Percentiles rank a stretch among this genome's conserved stretches.
Evolutionary conservation across 1,284 basidiomycete genomes (phyloP).

Genomic region (Leccinum griseonigrum): DNA sequence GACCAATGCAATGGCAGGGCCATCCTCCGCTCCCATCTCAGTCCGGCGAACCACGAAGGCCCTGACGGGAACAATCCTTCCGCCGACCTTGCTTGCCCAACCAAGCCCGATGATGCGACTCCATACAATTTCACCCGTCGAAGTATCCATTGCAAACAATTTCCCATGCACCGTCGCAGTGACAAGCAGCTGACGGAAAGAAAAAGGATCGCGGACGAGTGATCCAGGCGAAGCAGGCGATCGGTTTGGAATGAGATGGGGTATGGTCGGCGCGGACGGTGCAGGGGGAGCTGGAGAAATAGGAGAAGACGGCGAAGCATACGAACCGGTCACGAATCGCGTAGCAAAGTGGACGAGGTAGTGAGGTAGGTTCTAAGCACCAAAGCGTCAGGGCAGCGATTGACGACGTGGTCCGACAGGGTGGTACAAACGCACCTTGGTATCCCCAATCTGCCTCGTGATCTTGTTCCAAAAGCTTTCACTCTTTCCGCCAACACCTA

Average conservation of each 20-base stretch:
- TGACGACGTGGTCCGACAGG: background rate
- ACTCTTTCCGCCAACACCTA: constrained; percentile 10
- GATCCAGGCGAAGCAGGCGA: constrained; percentile 33
- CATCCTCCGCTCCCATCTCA: background rate
- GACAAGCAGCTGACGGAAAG: constrained; percentile 84
- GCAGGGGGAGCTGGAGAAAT: constrained; percentile 31
- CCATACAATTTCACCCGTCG: constrained; percentile 77
- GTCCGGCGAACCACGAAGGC: constrained; percentile 33
- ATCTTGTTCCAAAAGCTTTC: constrained; percentile 59
- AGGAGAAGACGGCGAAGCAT: constrained; percentile 37
- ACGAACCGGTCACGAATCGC: constrained; percentile 75
- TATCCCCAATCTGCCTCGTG: constrained; percentile 59
- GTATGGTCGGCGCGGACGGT: constrained; percentile 32
- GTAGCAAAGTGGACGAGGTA: constrained; percentile 67
- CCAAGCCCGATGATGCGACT: constrained; percentile 66
- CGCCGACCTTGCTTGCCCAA: constrained; percentile 57
- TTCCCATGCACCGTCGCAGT: constrained; percentile 73
- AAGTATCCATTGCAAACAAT: constrained; percentile 80
- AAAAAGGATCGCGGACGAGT: constrained; percentile 76
- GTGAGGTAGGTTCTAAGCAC: constrained; percentile 61
- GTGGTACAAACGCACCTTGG: constrained; percentile 44
- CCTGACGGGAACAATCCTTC: constrained; percentile 53
- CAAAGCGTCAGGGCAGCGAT: background rate
- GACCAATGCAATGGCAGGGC: constrained; percentile 55
- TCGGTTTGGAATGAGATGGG: constrained; percentile 20